Evolutionary conservation across 2,329 filamentous ascomycete genomes (phyloP).

Genomic region (Westerdykella aurantiaca): DNA sequence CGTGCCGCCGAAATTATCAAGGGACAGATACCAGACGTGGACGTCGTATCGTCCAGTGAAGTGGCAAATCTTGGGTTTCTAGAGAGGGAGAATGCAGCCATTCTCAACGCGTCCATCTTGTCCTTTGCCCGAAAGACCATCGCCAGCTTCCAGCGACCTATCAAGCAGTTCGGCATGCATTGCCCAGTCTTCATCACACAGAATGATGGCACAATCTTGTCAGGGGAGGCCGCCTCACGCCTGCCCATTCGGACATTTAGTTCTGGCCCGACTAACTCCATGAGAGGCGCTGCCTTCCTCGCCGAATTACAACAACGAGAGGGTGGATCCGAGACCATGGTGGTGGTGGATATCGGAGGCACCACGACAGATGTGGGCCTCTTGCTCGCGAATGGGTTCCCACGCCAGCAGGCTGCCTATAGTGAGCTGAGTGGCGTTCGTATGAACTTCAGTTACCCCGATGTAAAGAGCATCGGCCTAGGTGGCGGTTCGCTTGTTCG

Average conservation of each 20-base stretch:
- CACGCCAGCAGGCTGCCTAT: constrained; percentile 57
- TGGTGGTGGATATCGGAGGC: constrained; percentile 63
- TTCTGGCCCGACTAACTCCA: constrained; percentile 50
- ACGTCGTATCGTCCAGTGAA: constrained; percentile 48
- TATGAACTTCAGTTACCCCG: constrained; percentile 52
- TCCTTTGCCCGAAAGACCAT: constrained; percentile 44
- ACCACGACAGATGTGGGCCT: constrained; percentile 62
- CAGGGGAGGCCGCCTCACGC: constrained; percentile 42
- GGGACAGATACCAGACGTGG: constrained; percentile 42
- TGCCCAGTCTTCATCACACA: constrained; percentile 50
- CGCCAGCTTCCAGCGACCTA: constrained; percentile 42
- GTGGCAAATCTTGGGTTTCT: constrained; percentile 49
- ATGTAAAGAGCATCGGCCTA: constrained; percentile 55
- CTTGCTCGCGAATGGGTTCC: constrained; percentile 57
- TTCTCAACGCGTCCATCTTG: constrained; percentile 47
- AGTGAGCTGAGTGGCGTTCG: constrained; percentile 58
- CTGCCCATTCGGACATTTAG: constrained; percentile 49
- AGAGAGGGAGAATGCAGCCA: constrained; percentile 48
- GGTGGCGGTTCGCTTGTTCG: constrained; percentile 55
- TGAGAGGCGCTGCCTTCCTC: constrained; percentile 46
- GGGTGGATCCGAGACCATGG: constrained; percentile 41
- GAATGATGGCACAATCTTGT: constrained; percentile 48
- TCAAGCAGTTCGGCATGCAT: constrained; percentile 40
- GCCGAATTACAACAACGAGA: constrained; percentile 21
- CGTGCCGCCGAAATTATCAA: constrained; percentile 45